Evolutionary conservation across 2,329 filamentous ascomycete genomes (phyloP).

Genomic region (Fusarium succisae): DNA sequence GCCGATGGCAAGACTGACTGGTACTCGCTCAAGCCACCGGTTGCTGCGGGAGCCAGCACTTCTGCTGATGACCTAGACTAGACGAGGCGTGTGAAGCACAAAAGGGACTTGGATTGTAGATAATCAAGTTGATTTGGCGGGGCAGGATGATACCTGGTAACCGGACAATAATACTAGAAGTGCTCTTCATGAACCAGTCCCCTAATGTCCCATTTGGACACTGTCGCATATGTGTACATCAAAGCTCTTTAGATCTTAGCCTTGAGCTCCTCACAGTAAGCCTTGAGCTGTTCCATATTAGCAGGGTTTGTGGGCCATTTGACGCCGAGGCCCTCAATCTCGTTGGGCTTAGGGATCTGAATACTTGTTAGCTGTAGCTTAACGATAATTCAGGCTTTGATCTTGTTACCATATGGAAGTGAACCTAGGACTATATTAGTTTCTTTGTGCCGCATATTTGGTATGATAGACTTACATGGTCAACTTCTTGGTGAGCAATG

Average conservation of each 20-base stretch:
- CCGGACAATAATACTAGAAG: constrained; percentile 31
- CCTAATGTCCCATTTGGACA: not conserved
- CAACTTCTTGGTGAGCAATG: constrained; percentile 90
- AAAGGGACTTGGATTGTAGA: constrained; percentile 9
- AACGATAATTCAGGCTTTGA: not conserved
- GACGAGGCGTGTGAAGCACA: constrained; percentile 17
- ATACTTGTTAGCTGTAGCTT: not conserved
- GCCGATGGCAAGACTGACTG: constrained; percentile 75
- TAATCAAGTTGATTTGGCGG: constrained; percentile 12
- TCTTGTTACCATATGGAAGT: constrained; percentile 84
- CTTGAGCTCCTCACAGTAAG: constrained; percentile 84
- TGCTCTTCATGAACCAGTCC: constrained; percentile 12
- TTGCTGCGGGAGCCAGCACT: constrained; percentile 43
- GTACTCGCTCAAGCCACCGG: constrained; percentile 58
- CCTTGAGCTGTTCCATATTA: constrained; percentile 86
- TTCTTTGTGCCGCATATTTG: not conserved
- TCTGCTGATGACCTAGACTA: constrained; percentile 59
- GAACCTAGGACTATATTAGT: constrained; percentile 66
- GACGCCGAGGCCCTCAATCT: constrained; percentile 80
- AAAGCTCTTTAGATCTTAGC: constrained; percentile 75
- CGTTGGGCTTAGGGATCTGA: constrained; percentile 93
- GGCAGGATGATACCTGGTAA: not conserved
- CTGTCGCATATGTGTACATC: not conserved
- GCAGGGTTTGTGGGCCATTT: constrained; percentile 79
- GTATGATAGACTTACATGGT: constrained; percentile 73